phyloP scores from a whole-genome alignment of 768 basidiomycete genomes.

The Plicaturopsis crispa region DNA sequence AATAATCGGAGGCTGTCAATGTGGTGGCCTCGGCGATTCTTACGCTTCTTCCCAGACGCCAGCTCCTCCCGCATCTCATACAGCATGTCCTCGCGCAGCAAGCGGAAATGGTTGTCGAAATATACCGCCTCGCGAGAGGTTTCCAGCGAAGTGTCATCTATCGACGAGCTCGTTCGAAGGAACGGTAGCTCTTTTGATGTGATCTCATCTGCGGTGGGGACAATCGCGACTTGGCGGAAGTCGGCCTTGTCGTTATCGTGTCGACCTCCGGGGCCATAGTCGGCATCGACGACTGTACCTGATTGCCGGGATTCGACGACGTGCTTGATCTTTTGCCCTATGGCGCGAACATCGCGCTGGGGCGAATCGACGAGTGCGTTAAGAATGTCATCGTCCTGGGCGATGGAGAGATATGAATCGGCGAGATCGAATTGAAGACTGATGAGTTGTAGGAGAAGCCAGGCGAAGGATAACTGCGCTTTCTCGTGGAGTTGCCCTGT shows the following conservation, averaged over 20 bases:
- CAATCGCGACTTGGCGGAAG: constrained; percentile 29
- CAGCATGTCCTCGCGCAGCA: constrained; percentile 37
- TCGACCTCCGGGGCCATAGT: constrained; percentile 29
- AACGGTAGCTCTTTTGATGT: constrained; percentile 22
- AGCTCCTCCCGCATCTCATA: constrained; percentile 28
- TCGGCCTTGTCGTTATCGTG: constrained; percentile 37
- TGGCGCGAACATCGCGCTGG: constrained; percentile 12
- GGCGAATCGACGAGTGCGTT: constrained; percentile 16
- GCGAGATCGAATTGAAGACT: constrained; percentile 17
- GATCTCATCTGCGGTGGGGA: constrained; percentile 34
- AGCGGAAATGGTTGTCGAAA: constrained; percentile 37
- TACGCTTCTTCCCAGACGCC: constrained; percentile 27
- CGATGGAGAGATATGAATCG: constrained; percentile 20
- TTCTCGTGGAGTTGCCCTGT: constrained; percentile 21
- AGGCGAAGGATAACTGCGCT: constrained; percentile 23
- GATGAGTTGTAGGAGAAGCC: constrained; percentile 26
- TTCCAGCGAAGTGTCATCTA: constrained; percentile 21
- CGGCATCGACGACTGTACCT: constrained; percentile 8
- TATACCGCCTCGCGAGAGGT: constrained; percentile 22
- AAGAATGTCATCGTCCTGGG: constrained; percentile 18
- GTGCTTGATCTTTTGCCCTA: constrained; percentile 25
- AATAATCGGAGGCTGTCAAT: constrained; percentile 29
- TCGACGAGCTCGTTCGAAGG: constrained; percentile 19
- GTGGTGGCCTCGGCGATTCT: constrained; percentile 26
- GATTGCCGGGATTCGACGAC: constrained; percentile 16